Percentiles rank a stretch among this genome's conserved stretches.
These are phyloP conservation scores for Globisporangium ultimum DNA, from an alignment of 352 stramenopile species.

Conservation along the genomic window DNA sequence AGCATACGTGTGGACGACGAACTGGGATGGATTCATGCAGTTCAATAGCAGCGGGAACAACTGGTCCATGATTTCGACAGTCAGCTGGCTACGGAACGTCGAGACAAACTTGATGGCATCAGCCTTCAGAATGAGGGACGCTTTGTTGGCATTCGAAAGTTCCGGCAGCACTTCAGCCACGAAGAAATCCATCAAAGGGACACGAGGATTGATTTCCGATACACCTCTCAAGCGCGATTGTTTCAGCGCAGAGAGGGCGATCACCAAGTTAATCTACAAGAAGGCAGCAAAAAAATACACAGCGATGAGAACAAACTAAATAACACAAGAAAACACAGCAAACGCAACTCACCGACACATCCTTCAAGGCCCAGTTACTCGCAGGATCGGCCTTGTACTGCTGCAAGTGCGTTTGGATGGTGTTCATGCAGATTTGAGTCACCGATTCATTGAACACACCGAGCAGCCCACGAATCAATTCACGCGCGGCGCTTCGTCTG, in stretches of 20 bases:
- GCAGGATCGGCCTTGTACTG: slow-evolving; percentile 86
- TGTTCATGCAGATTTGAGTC: slow-evolving; percentile 92
- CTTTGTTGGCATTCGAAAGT: slow-evolving; percentile 80
- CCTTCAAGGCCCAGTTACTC: slow-evolving; percentile 93
- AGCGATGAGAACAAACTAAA: background rate
- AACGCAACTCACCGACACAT: slow-evolving; percentile 86
- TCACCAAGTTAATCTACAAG: slow-evolving; percentile 88
- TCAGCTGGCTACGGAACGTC: slow-evolving; percentile 97
- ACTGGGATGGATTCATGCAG: slow-evolving; percentile 79
- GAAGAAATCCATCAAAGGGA: slow-evolving; percentile 98
- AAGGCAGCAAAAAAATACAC: background rate
- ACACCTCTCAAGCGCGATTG: slow-evolving; percentile 92
- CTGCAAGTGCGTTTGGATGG: slow-evolving; percentile 89
- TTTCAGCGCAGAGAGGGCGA: slow-evolving; percentile 94
- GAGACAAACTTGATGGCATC: slow-evolving; percentile 98
- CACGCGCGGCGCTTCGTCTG: slow-evolving; percentile 91
- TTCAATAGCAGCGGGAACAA: slow-evolving; percentile 93
- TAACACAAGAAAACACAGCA: background rate
- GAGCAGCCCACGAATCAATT: slow-evolving; percentile 95
- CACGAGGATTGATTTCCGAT: slow-evolving; percentile 91
- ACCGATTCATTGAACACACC: slow-evolving; percentile 93
- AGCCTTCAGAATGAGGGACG: slow-evolving; percentile 93
- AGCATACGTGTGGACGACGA: slow-evolving; percentile 98
- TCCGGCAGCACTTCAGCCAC: slow-evolving; percentile 92
- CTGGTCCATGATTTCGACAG: slow-evolving; percentile 87